These are phyloP conservation scores for Nigrospora osmanthi DNA, from an alignment of 2,329 filamentous ascomycete genomes.

Conservation along the genomic window DNA sequence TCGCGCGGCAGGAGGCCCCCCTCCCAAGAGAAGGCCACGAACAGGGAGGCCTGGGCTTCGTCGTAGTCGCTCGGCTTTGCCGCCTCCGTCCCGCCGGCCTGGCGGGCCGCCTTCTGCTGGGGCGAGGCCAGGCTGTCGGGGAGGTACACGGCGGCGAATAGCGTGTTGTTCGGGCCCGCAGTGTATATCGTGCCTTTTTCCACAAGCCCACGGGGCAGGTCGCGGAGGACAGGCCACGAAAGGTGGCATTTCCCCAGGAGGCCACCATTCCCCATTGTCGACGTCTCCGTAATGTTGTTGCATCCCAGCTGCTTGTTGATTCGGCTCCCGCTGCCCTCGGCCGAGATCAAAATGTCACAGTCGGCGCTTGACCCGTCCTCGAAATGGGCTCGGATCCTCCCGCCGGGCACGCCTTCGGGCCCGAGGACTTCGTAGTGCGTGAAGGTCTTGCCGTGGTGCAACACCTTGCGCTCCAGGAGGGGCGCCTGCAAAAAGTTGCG, in stretches of 20 bases:
- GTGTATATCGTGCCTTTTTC: constrained; percentile 3
- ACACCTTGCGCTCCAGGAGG: constrained; percentile 2
- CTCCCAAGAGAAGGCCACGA: constrained; percentile 1
- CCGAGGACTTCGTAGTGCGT: constrained; percentile 6
- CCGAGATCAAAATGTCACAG: constrained; percentile 11
- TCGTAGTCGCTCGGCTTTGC: constrained; percentile 3
- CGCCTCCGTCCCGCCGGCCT: neutral
- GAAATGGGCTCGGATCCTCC: constrained; percentile 3
- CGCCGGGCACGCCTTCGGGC: neutral
- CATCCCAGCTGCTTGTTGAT: constrained; percentile 4
- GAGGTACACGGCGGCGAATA: constrained; percentile 7
- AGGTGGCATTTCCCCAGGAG: constrained; percentile 5
- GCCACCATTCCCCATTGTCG: neutral
- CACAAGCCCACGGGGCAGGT: constrained; percentile 3
- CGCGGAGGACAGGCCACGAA: neutral
- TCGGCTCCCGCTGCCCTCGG: constrained; percentile 5
- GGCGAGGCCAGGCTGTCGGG: neutral
- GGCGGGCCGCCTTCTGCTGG: neutral
- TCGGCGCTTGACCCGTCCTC: constrained; percentile 7
- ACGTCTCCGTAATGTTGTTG: constrained; percentile 4
- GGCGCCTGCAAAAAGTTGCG: constrained; percentile 7
- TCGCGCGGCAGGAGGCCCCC: neutral
- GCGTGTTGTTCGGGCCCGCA: neutral
- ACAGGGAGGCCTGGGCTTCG: constrained; percentile 5
- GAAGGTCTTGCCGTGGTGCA: constrained; percentile 8